Conservation (phyloP, 202 grass and related monocot species). For the Zizania palustris region DNA sequence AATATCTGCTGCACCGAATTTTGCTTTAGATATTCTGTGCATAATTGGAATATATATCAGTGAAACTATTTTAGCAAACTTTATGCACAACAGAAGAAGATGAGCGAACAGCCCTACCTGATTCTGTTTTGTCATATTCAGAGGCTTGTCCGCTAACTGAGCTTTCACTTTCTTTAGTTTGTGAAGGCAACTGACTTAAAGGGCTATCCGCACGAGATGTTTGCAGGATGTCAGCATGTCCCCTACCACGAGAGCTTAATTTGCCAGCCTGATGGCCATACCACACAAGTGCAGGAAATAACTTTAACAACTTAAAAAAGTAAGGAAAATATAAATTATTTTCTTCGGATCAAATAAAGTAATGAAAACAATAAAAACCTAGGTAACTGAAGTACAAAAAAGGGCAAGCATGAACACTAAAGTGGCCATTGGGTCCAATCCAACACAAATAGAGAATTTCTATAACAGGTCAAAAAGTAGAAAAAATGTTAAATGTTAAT, state of each 20-base stretch:
- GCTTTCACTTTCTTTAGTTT: conserved; percentile 79
- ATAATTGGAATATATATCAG: conserved; percentile 92
- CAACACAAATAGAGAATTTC: conserved; percentile 1
- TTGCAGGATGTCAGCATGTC: conserved; percentile 50
- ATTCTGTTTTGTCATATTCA: conserved; percentile 79
- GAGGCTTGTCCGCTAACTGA: conserved; percentile 68
- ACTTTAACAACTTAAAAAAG: too few species aligned
- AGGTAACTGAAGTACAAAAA: background rate
- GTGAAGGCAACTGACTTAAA: conserved; percentile 65
- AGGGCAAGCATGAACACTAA: background rate
- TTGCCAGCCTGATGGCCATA: conserved; percentile 57
- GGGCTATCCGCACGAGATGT: conserved; percentile 54
- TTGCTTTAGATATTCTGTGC: conserved; percentile 92
- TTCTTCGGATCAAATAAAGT: background rate
- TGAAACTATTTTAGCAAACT: conserved; percentile 61
- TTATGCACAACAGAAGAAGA: conserved; percentile 49
- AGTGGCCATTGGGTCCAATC: background rate
- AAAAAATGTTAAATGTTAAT: too few species aligned
- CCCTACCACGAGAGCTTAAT: conserved; percentile 65
- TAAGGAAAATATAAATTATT: too few species aligned
- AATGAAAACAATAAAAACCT: conserved; percentile 6
- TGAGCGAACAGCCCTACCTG: conserved; percentile 54
- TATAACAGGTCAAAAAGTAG: background rate
- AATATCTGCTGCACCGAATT: conserved; percentile 81
- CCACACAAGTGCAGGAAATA: conserved; percentile 17